Evolutionary conservation across 495 filamentous ascomycete species (phyloP), one percentile per base, ranked within the genome.

Genomic region (Hypoxylon lenormandii): DNA sequence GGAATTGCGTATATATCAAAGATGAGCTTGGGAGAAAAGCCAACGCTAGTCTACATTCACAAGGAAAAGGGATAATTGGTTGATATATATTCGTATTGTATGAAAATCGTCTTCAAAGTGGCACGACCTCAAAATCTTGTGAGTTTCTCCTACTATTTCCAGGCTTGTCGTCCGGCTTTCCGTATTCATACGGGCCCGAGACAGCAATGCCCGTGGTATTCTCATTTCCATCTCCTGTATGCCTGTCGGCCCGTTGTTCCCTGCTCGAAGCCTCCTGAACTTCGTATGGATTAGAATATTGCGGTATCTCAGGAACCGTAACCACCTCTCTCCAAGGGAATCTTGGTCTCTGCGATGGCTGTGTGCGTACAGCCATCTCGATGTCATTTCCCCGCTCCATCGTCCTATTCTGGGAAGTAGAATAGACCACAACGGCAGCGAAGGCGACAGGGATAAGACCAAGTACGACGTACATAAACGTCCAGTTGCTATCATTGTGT

Each of bases 331-430:
- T 56, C 64, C 55, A 61, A 2, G 57, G 64, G 19, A 51, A 51
- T 42, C 49, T 16, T 1, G 23, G 0, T 26, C 45, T 49, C 28
- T 42, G 49, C 37, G 23, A 33, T 5, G 42, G 13, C 13, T 21
- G 46, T 7, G 10, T 19, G 13, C 22, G 15, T 36, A 37, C 16
- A 1, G 49, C 55, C 57, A 57, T 68, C 57, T 61, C 64, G 43
- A 64, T 26, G 33, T 64, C 61, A 15, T 23, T 49, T 13, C 56
- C 13, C 19, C 42, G n/a, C 48, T 21, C 3, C 12, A 13, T 23
- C n/a, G 18, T 7, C 16, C 1, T 45, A 11, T 45, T 4, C 42
- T 81, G 16, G 63, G 82, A 6, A 70, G 78, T 2, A 76, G 73
- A 58, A 22, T 52, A 52, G 0, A 66, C 0, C 0, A 55, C 64